phyloP scores from a whole-genome alignment of 2,329 filamentous ascomycete genomes.

The Fusarium piperis region DNA sequence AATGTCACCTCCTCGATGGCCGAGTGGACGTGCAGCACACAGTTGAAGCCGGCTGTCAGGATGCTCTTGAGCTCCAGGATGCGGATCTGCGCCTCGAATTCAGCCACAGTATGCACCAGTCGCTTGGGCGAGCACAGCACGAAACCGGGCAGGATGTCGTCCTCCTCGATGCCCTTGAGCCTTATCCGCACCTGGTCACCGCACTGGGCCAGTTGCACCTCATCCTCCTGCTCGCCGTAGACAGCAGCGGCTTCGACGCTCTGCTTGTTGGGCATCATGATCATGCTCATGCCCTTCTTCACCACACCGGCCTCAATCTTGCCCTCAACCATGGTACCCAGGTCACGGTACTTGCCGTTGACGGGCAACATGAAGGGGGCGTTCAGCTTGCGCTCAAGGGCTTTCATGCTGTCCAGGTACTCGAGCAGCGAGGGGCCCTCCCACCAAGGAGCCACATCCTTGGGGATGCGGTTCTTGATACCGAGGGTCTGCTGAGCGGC shows the following conservation, averaged over 20 bases:
- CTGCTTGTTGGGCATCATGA: constrained; percentile 97
- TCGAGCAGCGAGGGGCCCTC: constrained; percentile 91
- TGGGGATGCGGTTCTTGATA: constrained; percentile 88
- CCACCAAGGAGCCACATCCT: constrained; percentile 83
- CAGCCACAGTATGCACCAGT: constrained; percentile 86
- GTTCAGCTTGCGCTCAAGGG: constrained; percentile 94
- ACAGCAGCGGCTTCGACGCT: constrained; percentile 82
- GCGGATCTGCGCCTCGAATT: constrained; percentile 96
- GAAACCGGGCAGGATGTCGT: constrained; percentile 94
- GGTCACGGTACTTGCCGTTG: constrained; percentile 94
- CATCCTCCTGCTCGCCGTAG: constrained; percentile 96
- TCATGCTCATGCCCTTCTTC: constrained; percentile 85
- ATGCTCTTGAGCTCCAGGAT: constrained; percentile 96
- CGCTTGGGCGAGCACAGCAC: constrained; percentile 96
- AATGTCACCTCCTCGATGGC: constrained; percentile 99
- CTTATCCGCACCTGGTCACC: constrained; percentile 95
- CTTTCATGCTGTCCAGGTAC: constrained; percentile 92
- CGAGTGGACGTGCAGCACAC: constrained; percentile 95
- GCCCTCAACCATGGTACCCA: constrained; percentile 97
- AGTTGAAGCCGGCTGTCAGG: constrained; percentile 94
- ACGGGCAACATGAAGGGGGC: constrained; percentile 99
- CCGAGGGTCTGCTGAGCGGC: constrained; percentile 87
- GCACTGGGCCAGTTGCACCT: constrained; percentile 81
- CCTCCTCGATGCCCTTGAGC: constrained; percentile 94
- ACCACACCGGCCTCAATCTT: constrained; percentile 95